Percentiles rank a stretch among this genome's conserved stretches.
phyloP scores from a whole-genome alignment of 2,329 filamentous ascomycete species.

The Gremmenia infestans region DNA sequence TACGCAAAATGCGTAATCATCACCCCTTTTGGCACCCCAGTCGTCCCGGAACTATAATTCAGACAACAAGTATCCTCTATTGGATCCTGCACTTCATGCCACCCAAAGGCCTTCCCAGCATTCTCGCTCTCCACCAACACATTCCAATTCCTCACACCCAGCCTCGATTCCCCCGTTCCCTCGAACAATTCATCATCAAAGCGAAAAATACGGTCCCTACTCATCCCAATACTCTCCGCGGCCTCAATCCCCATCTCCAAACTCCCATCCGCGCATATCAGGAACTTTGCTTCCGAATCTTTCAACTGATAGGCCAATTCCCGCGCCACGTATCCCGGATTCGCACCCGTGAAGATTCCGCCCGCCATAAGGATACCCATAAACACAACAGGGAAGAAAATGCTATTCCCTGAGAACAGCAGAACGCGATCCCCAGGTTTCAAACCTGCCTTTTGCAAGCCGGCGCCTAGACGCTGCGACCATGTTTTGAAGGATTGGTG shows the following conservation, averaged over 20 bases:
- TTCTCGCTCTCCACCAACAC: conserved; percentile 48
- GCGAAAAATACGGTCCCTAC: conserved; percentile 52
- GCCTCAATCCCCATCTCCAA: conserved; percentile 63
- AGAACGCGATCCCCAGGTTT: conserved; percentile 65
- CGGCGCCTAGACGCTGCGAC: conserved; percentile 67
- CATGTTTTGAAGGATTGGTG: conserved; percentile 61
- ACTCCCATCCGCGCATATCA: conserved; percentile 58
- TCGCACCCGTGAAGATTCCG: conserved; percentile 72
- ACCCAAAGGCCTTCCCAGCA: conserved; percentile 54
- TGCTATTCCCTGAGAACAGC: conserved; percentile 66
- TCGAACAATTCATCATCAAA: conserved; percentile 56
- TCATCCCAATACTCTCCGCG: conserved; percentile 52
- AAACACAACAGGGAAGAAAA: conserved; percentile 68
- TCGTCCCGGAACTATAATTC: conserved; percentile 79
- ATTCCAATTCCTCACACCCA: conserved; percentile 57
- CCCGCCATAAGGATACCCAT: conserved; percentile 73
- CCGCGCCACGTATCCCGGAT: conserved; percentile 62
- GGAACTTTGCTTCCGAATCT: conserved; percentile 62
- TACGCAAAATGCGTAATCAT: conserved; percentile 42
- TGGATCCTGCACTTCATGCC: conserved; percentile 42
- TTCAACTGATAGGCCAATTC: conserved; percentile 73
- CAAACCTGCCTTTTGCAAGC: conserved; percentile 59
- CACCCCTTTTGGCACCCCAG: conserved; percentile 79
- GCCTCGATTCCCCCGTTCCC: conserved; percentile 31
- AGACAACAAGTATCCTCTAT: conserved; percentile 53